Evolutionary conservation across 257 asterid genomes (phyloP).

Genomic region (Ophiorrhiza pumila): DNA sequence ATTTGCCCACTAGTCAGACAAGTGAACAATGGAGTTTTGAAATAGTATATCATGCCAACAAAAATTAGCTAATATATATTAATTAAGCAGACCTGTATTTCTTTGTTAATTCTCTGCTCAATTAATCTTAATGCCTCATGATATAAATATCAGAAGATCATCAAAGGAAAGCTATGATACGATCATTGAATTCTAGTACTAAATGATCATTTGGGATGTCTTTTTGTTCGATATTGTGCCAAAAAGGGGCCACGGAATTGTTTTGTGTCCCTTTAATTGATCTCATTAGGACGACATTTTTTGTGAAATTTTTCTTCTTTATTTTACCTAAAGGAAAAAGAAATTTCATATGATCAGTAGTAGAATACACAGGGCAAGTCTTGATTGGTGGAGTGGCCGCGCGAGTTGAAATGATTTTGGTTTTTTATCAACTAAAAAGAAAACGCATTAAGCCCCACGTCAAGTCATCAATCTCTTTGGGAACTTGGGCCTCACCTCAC

Average conservation of each 20-base stretch:
- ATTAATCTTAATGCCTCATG: neutral
- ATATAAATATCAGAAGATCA: slow-evolving; percentile 14
- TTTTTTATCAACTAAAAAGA: slow-evolving; percentile 22
- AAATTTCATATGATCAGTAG: slow-evolving; percentile 3
- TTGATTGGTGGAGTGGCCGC: slow-evolving; percentile 43
- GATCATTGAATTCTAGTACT: slow-evolving; percentile 15
- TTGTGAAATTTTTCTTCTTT: neutral
- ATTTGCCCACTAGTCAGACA: too few relatives aligned
- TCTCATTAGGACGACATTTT: neutral
- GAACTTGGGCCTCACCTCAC: slow-evolving; percentile 81
- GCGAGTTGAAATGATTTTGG: slow-evolving; percentile 49
- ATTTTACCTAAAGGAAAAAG: neutral
- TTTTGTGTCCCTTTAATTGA: neutral
- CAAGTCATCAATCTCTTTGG: slow-evolving; percentile 58
- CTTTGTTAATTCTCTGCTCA: neutral
- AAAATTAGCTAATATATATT: too few relatives aligned
- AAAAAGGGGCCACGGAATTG: slow-evolving; percentile 29
- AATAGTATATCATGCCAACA: neutral
- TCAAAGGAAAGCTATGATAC: slow-evolving; percentile 17
- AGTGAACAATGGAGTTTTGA: too few relatives aligned
- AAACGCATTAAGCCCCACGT: slow-evolving; percentile 30
- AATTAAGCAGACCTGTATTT: neutral
- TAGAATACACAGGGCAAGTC: slow-evolving; percentile 33
- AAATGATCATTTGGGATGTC: slow-evolving; percentile 12
- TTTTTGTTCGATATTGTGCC: slow-evolving; percentile 17